phyloP scores from a whole-genome alignment of 2,329 filamentous ascomycete genomes.

The Aureobasidium zeae region DNA sequence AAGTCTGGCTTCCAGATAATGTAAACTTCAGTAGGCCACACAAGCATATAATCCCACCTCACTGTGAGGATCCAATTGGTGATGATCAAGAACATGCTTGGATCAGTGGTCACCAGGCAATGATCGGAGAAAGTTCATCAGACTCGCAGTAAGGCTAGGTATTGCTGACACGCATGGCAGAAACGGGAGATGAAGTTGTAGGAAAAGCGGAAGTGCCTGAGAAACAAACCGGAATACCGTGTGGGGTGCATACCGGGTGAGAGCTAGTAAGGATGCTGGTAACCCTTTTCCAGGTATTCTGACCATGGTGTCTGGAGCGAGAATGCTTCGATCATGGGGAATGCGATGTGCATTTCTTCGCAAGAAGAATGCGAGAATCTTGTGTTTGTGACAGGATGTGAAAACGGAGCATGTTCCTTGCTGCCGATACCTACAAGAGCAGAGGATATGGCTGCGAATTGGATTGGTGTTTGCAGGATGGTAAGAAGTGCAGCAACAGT shows the following conservation, averaged over 20 bases:
- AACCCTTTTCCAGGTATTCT: neutral
- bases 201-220: neutral
- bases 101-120: neutral
- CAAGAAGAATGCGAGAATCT: no score
- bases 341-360: no score
- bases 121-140: neutral
- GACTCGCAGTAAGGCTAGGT: neutral
- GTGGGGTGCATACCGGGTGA: slow-evolving; percentile 14
- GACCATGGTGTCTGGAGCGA: neutral
- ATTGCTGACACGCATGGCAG: slow-evolving; percentile 1
- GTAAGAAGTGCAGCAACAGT: no score
- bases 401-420: no score
- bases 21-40: no score
- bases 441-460: no score
- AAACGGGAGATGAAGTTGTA: slow-evolving; percentile 4
- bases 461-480: no score
- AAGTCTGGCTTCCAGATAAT: no score
- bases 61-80: no score
- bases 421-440: no score
- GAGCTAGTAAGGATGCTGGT: slow-evolving; percentile 11
- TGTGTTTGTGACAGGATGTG: no score
- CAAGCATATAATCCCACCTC: no score
- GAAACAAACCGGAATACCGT: neutral
- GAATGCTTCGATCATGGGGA: neutral
- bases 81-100: neutral